Conservation (phyloP, 1,139 yeast species). For the Debaryomycetaceae sp. region DNA sequence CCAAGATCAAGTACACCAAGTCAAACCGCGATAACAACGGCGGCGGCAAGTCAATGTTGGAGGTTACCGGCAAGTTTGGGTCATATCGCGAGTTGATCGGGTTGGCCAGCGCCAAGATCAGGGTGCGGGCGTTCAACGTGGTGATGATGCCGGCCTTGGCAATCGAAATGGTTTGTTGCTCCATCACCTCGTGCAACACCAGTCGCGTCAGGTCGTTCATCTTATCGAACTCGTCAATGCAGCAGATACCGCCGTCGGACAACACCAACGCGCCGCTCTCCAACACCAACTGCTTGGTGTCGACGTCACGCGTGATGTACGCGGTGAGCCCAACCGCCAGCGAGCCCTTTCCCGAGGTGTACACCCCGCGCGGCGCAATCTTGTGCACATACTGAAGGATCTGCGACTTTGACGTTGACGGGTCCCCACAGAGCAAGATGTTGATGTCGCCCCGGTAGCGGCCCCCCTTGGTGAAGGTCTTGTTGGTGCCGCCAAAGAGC, state of each 20-base stretch:
- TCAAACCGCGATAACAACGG: constrained; percentile 93
- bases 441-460: constrained; percentile 95
- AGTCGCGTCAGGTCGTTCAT: constrained; percentile 95
- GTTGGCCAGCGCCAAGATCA: constrained; percentile 93
- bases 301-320: constrained; percentile 89
- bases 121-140: constrained; percentile 92
- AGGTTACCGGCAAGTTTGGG: constrained; percentile 88
- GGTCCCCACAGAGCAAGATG: constrained; percentile 91
- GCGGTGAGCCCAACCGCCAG: constrained; percentile 99
- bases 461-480: constrained; percentile 85
- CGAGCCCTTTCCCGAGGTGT: constrained; percentile 97
- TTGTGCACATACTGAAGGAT: constrained; percentile 90
- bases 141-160: constrained; percentile 98
- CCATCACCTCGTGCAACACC: constrained; percentile 97
- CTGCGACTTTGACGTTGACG: constrained; percentile 96
- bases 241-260: constrained; percentile 97
- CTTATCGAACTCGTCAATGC: constrained; percentile 97
- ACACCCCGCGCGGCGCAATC: constrained; percentile 96
- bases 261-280: constrained; percentile 96
- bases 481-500: constrained; percentile 93
- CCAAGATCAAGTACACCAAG: constrained; percentile 84
- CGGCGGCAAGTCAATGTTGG: constrained; percentile 94
- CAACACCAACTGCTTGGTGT: constrained; percentile 85
- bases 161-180: constrained; percentile 95
- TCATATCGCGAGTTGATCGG: constrained; percentile 97